These are phyloP conservation scores for Pleurostoma richardsiae DNA, from an alignment of 2,329 filamentous ascomycete species.

Conservation along the genomic window DNA sequence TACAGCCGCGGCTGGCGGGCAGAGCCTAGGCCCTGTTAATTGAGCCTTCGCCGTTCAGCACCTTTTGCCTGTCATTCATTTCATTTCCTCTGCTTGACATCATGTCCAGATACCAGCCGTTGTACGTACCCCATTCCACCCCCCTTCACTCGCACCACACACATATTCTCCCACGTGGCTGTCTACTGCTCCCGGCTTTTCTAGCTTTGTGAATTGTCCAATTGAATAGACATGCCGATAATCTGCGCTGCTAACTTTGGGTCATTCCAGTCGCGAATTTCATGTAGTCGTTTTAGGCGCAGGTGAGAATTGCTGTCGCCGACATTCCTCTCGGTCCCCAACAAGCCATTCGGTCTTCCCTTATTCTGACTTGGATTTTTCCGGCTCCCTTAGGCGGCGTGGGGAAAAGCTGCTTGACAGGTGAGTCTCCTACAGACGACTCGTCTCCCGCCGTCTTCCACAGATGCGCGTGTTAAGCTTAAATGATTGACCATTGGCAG, in stretches of 20 bases:
- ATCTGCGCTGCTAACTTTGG: no score
- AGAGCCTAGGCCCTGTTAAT: no score
- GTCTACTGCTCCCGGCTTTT: no score
- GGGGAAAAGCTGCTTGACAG: constrained; percentile 87
- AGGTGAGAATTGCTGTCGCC: constrained; percentile 43
- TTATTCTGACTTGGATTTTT: constrained; percentile 1
- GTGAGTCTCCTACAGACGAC: constrained; percentile 39
- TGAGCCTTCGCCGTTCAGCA: no score
- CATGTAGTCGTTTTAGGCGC: constrained; percentile 79
- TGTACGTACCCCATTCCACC: constrained; percentile 4
- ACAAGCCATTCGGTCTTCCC: constrained; percentile 6
- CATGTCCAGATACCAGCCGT: constrained; percentile 11
- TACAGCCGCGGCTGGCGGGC: no score
- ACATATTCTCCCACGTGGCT: no score
- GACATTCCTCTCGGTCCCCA: neutral
- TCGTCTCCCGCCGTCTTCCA: no score
- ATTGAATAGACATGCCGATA: no score
- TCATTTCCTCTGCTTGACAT: constrained; percentile 1
- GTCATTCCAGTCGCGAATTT: constrained; percentile 60
- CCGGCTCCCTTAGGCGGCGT: constrained; percentile 62
- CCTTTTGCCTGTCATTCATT: no score
- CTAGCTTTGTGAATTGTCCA: no score
- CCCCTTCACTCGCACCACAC: neutral
- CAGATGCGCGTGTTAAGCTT: constrained; percentile 8
- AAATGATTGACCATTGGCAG: constrained; percentile 34